phyloP scores from a whole-genome alignment of 2,329 filamentous ascomycete species.

The Penicillium sp. region DNA sequence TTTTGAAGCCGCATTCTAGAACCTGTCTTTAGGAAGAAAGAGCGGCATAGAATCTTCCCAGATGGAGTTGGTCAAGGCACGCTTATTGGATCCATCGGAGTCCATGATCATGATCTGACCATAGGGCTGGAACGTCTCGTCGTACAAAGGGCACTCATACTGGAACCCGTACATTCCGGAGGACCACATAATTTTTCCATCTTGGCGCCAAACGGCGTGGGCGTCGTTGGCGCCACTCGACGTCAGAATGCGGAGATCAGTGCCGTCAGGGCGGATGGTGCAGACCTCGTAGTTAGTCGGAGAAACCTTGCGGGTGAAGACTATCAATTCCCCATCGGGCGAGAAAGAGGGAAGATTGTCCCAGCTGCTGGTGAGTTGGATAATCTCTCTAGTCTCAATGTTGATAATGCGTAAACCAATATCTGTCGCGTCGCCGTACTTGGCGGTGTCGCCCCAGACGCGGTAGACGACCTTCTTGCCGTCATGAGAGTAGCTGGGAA shows the following conservation, averaged over 20 bases:
- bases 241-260: conserved; percentile 30
- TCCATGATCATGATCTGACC: conserved; percentile 50
- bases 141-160: conserved; percentile 44
- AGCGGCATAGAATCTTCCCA: conserved; percentile 38
- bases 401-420: conserved; percentile 17
- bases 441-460: conserved; percentile 3
- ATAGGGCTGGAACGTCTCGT: conserved; percentile 49
- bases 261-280: conserved; percentile 46
- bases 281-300: conserved; percentile 29
- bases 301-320: conserved; percentile 20
- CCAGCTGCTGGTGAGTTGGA: conserved; percentile 12
- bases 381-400: conserved; percentile 10
- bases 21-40: conserved; percentile 20
- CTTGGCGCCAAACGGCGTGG: conserved; percentile 47
- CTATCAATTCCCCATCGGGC: conserved; percentile 13
- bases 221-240: conserved; percentile 39
- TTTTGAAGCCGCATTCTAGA: background rate
- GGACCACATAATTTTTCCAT: conserved; percentile 45
- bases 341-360: conserved; percentile 19
- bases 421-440: background rate
- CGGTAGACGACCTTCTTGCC: conserved; percentile 20
- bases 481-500: conserved; percentile 19
- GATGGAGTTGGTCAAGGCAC: conserved; percentile 29
- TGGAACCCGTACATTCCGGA: conserved; percentile 49
- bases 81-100: conserved; percentile 40